phyloP scores from a whole-genome alignment of 495 filamentous ascomycete species.

The Aspergillus mulundensis region DNA sequence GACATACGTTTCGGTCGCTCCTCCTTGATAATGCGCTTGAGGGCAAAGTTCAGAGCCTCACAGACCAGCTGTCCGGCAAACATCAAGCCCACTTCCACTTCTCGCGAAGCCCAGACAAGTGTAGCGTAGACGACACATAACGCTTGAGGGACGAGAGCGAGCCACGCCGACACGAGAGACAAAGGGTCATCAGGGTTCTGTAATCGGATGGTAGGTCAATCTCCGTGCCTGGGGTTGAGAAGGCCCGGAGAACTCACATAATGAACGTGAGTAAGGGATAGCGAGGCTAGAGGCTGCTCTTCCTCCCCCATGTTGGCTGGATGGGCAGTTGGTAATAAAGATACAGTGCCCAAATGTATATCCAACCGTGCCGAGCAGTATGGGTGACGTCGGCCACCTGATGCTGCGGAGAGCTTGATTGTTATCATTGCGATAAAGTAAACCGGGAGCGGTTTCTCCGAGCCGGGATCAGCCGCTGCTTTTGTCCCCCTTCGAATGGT shows the following conservation, averaged over 20 bases:
- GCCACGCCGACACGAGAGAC: constrained; percentile 85
- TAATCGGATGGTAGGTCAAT: constrained; percentile 14
- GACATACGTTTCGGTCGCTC: constrained; percentile 71
- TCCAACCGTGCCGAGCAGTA: neutral
- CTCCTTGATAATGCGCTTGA: constrained; percentile 90
- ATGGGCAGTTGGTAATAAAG: neutral
- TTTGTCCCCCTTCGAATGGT: constrained; percentile 8
- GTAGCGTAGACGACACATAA: constrained; percentile 87
- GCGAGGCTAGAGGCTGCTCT: constrained; percentile 73
- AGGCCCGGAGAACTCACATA: constrained; percentile 60
- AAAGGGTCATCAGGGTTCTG: constrained; percentile 83
- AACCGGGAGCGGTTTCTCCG: constrained; percentile 2
- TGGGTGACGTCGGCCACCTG: neutral
- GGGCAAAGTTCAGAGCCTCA: constrained; percentile 84
- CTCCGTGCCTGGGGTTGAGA: neutral
- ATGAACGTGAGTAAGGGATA: constrained; percentile 92
- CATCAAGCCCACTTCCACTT: constrained; percentile 86
- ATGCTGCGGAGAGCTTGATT: neutral
- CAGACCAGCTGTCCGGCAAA: constrained; percentile 89
- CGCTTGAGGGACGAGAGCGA: constrained; percentile 87
- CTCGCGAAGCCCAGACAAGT: constrained; percentile 82
- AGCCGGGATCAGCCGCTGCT: constrained; percentile 9
- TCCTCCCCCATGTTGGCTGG: constrained; percentile 35
- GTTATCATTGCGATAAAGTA: neutral
- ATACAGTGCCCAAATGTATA: neutral